These are phyloP conservation scores for Pseudocercospora crystallina DNA, from an alignment of 2,329 filamentous ascomycete genomes.

Conservation along the genomic window DNA sequence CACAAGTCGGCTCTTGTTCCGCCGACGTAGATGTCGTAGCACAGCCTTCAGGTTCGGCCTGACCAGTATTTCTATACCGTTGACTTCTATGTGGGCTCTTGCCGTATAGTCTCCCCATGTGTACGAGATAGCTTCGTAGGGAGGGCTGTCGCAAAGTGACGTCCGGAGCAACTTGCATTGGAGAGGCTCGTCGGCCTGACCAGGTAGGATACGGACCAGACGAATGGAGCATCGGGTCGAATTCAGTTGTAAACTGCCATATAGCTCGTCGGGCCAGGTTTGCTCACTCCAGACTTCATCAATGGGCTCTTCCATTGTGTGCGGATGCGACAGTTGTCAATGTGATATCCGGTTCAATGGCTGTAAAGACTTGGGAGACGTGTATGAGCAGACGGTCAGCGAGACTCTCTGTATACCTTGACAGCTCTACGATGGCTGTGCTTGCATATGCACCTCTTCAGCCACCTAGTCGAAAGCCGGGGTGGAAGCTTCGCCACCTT, in stretches of 20 bases:
- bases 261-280: background rate
- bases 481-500: no score
- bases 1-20: background rate
- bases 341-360: no score
- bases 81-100: background rate
- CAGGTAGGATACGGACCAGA: background rate
- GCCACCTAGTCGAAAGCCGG: no score
- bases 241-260: background rate
- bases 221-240: background rate
- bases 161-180: background rate
- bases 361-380: no score
- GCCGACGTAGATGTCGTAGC: background rate
- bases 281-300: background rate
- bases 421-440: no score
- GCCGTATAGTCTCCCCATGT: conserved; percentile 5
- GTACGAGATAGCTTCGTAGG: conserved; percentile 14
- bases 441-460: no score
- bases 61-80: background rate
- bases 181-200: background rate
- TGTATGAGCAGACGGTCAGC: no score
- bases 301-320: no score
- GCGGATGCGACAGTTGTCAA: no score
- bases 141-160: background rate
- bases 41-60: background rate
- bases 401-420: no score